Evolutionary conservation across 2,329 filamentous ascomycete genomes (phyloP).

Genomic region (Arthrobotrys pseudoclavata): DNA sequence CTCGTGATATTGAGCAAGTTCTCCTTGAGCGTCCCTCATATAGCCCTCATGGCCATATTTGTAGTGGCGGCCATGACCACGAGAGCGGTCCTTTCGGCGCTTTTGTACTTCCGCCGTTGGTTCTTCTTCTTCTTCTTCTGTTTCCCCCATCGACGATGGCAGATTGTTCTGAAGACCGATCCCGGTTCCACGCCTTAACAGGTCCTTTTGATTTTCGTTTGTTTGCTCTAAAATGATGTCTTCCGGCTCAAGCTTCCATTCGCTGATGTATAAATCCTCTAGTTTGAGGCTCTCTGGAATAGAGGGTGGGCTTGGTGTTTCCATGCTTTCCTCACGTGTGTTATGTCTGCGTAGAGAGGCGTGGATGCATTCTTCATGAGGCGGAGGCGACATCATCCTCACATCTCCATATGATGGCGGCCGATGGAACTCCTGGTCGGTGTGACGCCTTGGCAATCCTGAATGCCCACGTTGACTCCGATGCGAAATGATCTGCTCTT

Average conservation of each 20-base stretch:
- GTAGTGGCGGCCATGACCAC: background rate
- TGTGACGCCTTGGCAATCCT: background rate
- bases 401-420: background rate
- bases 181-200: slow-evolving; percentile 12
- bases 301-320: background rate
- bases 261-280: slow-evolving; percentile 7
- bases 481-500: background rate
- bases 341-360: background rate
- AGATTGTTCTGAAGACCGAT: background rate
- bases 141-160: background rate
- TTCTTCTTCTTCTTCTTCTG: background rate
- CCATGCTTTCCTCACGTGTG: background rate
- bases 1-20: background rate
- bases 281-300: slow-evolving; percentile 3
- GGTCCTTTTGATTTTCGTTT: background rate
- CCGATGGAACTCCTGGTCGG: background rate
- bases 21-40: background rate
- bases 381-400: background rate
- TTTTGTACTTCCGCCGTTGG: background rate
- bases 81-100: background rate
- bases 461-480: background rate
- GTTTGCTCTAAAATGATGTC: background rate
- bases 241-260: background rate
- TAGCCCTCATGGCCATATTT: background rate
- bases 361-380: background rate